These are phyloP conservation scores for Erigeron philadelphicus DNA, from an alignment of 140 eudicot genomes.

Conservation along the genomic window DNA sequence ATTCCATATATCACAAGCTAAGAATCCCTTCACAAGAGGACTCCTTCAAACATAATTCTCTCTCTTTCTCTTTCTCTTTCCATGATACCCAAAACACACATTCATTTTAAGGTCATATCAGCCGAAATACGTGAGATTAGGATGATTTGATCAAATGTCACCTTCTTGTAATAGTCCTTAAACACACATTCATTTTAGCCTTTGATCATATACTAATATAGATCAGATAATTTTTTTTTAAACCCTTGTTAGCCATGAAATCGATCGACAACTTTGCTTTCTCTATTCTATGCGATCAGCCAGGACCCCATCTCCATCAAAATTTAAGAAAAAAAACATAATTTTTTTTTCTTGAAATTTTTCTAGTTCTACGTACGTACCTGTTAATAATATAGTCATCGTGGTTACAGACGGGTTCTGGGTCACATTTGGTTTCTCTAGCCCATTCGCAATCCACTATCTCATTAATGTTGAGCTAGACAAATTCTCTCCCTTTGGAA, in stretches of 20 bases:
- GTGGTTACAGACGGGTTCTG: too few relatives aligned
- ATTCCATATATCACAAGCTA: constrained; percentile 28
- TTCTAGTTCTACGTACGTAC: not conserved
- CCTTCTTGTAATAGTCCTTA: constrained; percentile 14
- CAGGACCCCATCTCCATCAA: not conserved
- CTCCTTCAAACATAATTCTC: constrained; percentile 23
- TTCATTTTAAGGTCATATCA: constrained; percentile 20
- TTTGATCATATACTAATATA: constrained; percentile 18
- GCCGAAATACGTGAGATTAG: constrained; percentile 10
- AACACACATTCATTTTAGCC: constrained; percentile 11
- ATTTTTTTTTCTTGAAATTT: not conserved
- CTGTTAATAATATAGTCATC: too few relatives aligned
- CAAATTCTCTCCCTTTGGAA: too few relatives aligned
- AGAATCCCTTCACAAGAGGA: constrained; percentile 30
- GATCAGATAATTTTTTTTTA: too few relatives aligned
- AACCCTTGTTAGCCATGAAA: too few relatives aligned
- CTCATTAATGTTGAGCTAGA: too few relatives aligned
- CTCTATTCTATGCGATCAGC: not conserved
- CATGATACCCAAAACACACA: constrained; percentile 18
- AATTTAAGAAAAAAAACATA: not conserved
- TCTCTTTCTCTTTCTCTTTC: not conserved
- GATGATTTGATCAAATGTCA: constrained; percentile 16
- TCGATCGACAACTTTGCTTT: not conserved
- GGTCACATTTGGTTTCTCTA: not conserved
- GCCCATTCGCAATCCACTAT: not conserved